Conservation (phyloP, 345 rosid species). For the Arabidopsis suecica region DNA sequence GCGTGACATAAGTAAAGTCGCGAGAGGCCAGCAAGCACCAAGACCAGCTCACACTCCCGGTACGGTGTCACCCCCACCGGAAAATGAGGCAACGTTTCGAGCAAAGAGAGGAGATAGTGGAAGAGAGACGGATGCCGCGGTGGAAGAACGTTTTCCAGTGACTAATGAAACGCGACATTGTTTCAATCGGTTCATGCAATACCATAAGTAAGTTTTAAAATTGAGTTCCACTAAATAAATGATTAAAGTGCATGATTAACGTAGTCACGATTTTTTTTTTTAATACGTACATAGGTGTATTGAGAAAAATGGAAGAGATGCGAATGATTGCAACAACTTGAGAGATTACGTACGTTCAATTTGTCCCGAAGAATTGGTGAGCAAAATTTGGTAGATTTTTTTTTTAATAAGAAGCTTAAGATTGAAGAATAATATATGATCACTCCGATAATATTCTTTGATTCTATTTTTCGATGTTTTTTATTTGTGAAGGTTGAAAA, state of each 20-base stretch:
- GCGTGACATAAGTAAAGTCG: slow-evolving; percentile 54
- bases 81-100: slow-evolving; percentile 32
- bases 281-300: slow-evolving; percentile 26
- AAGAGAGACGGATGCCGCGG: slow-evolving; percentile 5
- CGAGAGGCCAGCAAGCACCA: slow-evolving; percentile 59
- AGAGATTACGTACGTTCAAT: slow-evolving; percentile 37
- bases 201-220: slow-evolving; percentile 32
- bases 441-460: too few species aligned
- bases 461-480: too few species aligned
- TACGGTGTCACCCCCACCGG: slow-evolving; percentile 48
- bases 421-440: too few species aligned
- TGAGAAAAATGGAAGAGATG: slow-evolving; percentile 27
- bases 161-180: slow-evolving; percentile 31
- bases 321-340: slow-evolving; percentile 37
- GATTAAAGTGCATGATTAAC: not conserved
- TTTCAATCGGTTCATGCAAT: slow-evolving; percentile 30
- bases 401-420: not conserved
- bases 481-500: slow-evolving; percentile 28
- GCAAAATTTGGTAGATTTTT: not conserved
- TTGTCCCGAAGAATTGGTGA: slow-evolving; percentile 37
- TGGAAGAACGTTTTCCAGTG: slow-evolving; percentile 1
- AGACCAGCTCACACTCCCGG: slow-evolving; percentile 49
- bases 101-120: slow-evolving; percentile 18
- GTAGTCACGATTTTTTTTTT: too few species aligned
- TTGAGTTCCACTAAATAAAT: not conserved